Evolutionary conservation across 1,139 yeast genomes (phyloP), one percentile per base, ranked within the genome.

Genomic region (Taiozyma sp.): DNA sequence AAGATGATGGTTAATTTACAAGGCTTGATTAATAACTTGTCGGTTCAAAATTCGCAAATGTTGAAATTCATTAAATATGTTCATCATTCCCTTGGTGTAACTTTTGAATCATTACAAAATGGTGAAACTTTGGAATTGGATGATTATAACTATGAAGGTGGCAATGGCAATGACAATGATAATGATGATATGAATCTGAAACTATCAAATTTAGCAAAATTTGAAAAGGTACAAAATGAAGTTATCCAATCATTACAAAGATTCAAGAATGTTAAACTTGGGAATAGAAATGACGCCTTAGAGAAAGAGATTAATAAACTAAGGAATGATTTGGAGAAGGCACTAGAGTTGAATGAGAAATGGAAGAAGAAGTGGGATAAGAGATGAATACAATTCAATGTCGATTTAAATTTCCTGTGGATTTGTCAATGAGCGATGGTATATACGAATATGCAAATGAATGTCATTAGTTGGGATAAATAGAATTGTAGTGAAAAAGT

Each of bases 331-430:
- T 71, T 79, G 73, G 68, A 73, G 47, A 71, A 70, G 43, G 77
- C 81, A 0, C 64, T 76, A 53, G 71, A 68, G 46, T 74, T 79
- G 1, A 67, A 75, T 39, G 81, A 77, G 40, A 71, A 72, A 51
- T 77, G 81, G 81, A 73, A 72, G 50, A 64, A 61, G 26, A 55
- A 46, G 42, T 58, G 41, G 41, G 41, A 37, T 37, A 11, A 37
- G 14, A 37, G 14, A 29, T 39, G 42, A 43, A 28, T 10, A 28
- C 10, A 9, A 6, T 28, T 28, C 11, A 28, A 28, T 7, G 6
- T 21, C 16, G 14, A 24, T 3, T 5, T 14, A 14, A 19, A 29
- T 30, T 21, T 19, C 40, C n/a, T 8, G 22, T 16, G 10, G 11
- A 35, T 35, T 16, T n/a, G 22, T 6, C 11, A 35, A 35, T 3